Evolutionary conservation across 164 flowering plant genomes (phyloP), one percentile per base, ranked within the genome.

Genomic region (Platanus orientalis): DNA sequence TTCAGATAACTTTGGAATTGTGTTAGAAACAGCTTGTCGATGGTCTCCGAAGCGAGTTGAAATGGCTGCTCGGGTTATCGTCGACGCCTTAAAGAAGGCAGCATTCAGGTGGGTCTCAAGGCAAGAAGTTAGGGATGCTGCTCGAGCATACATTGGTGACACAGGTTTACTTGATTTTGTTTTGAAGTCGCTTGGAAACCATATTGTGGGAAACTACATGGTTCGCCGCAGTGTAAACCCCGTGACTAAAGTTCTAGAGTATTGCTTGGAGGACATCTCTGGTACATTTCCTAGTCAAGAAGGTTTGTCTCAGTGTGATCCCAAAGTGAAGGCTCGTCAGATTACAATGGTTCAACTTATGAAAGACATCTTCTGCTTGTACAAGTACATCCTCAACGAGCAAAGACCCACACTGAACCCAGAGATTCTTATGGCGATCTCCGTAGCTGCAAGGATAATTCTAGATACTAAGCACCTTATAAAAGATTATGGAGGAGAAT

Each of bases 31-130:
- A 0, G 61, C 75, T 6, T 89, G 94, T 49, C 65, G 99, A 66
- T 95, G 99, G 99, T 92, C 99, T 1, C 72, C 81, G 0, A 95
- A 92, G 68, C 76, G 99, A 2, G 79, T 95, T 4, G 96, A 95
- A 59, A 88, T 84, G 92, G 99, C 97, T 0, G 84, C 81, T 3
- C 49, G 81, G 23, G 99, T 90, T 30, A 81, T 95, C n/a, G 77
- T 95, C 2, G 94, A 92, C 36, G 80, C 94, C 26, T 62, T 95
- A 6, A 89, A 77, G 65, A 75, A 77, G 48, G 83, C 85, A 2
- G 83, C 83, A 26, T 77, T 70, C 32, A 74, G 80, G 50, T 95
- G 99, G 99, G 79, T 95, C 7, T 88, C 99, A 0, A 81, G 99
- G 65, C 99, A 92, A 70, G 84, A 89, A 60, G 96, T 95, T n/a